phyloP scores from a whole-genome alignment of 306 rosid genomes.

The Abrus precatorius region DNA sequence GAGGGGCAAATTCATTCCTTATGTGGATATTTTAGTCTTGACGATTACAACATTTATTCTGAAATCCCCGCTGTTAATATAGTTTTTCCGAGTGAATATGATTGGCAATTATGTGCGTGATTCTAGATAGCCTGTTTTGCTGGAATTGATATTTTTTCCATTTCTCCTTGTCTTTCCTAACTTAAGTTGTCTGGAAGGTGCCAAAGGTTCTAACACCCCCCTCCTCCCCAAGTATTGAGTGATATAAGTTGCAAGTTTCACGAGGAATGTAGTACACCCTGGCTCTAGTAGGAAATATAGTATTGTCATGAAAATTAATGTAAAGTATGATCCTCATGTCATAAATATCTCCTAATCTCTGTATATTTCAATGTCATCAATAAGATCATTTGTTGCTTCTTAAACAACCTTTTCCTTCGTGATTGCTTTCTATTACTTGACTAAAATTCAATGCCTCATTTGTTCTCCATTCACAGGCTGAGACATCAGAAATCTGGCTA shows the following conservation, averaged over 20 bases:
- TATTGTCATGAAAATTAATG: not conserved
- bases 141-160: not conserved
- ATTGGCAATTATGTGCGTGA: not conserved
- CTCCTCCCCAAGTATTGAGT: too few relatives aligned
- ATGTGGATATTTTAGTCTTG: not conserved
- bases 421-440: not conserved
- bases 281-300: not conserved
- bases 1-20: not conserved
- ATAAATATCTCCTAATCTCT: not conserved
- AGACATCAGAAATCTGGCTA: conserved; percentile 96
- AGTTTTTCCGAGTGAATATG: not conserved
- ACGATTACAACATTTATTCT: not conserved
- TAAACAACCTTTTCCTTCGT: not conserved
- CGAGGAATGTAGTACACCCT: not conserved
- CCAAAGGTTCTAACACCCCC: not conserved
- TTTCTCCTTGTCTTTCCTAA: not conserved
- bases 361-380: not conserved
- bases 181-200: not conserved
- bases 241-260: too few relatives aligned
- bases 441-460: conserved; percentile 11
- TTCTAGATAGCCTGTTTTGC: not conserved
- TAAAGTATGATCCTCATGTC: not conserved
- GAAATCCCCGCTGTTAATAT: not conserved
- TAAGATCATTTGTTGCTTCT: conserved; percentile 8
- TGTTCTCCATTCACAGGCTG: conserved; percentile 66